Conservation (phyloP, 352 stramenopile genomes). For the Blastocystis sp. region DNA sequence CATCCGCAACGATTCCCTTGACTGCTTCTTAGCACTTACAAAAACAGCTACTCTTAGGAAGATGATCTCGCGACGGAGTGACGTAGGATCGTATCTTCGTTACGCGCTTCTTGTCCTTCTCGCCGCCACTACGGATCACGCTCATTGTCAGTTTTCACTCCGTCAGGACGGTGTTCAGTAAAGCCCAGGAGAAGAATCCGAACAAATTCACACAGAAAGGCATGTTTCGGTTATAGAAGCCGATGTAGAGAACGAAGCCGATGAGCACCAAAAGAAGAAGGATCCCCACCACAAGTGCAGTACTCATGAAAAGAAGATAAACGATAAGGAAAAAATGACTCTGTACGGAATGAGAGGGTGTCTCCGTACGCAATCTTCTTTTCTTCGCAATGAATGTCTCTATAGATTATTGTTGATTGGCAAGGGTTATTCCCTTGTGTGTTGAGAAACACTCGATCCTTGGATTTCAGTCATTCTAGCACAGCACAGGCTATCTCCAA, state of each 20-base stretch:
- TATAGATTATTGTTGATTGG: too few species aligned
- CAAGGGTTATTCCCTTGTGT: too few species aligned
- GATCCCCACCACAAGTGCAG: neutral
- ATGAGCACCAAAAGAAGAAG: neutral
- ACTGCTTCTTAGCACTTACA: neutral
- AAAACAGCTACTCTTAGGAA: slow-evolving; percentile 4
- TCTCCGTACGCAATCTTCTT: too few species aligned
- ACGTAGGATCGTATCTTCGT: slow-evolving; percentile 6
- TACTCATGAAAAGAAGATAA: too few species aligned
- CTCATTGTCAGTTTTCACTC: neutral
- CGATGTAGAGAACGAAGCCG: slow-evolving; percentile 21
- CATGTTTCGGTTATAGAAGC: slow-evolving; percentile 55
- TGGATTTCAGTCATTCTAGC: too few species aligned
- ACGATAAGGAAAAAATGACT: too few species aligned
- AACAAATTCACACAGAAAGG: slow-evolving; percentile 48
- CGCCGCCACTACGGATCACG: slow-evolving; percentile 22
- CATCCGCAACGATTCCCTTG: slow-evolving; percentile 23
- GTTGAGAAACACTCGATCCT: too few species aligned
- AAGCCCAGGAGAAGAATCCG: slow-evolving; percentile 17
- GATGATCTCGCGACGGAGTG: neutral
- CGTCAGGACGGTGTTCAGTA: slow-evolving; percentile 2
- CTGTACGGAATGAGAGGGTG: too few species aligned
- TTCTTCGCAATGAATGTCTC: too few species aligned
- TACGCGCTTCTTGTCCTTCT: slow-evolving; percentile 37
- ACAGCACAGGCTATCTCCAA: too few species aligned